These are phyloP conservation scores for Scheffersomyces lignosus DNA, from an alignment of 805 yeast species.

Conservation along the genomic window DNA sequence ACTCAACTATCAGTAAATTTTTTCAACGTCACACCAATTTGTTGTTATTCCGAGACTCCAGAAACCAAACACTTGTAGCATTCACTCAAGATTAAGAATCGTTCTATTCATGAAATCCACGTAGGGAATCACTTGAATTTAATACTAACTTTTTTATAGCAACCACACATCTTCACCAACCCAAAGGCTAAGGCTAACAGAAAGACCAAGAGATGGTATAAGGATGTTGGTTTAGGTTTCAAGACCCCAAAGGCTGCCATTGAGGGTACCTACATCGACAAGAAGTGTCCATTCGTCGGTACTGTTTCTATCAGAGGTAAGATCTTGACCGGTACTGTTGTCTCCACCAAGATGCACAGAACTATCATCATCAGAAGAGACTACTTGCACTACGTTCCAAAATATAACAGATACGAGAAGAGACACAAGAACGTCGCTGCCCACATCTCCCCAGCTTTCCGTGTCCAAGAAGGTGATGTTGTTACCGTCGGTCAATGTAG, in stretches of 20 bases:
- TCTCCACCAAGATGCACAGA: slow-evolving; percentile 99
- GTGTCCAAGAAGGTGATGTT: slow-evolving; percentile 97
- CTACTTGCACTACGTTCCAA: slow-evolving; percentile 99
- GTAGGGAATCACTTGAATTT: too few species aligned
- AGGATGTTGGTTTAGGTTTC: slow-evolving; percentile 99
- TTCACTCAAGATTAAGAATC: too few species aligned
- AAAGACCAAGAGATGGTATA: slow-evolving; percentile 99
- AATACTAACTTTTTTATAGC: slow-evolving; percentile 63
- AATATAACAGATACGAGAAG: slow-evolving; percentile 99
- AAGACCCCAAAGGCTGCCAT: slow-evolving; percentile 99
- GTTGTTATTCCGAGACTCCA: too few species aligned
- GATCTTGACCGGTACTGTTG: slow-evolving; percentile 99
- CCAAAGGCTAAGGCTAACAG: slow-evolving; percentile 98
- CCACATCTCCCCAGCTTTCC: slow-evolving; percentile 99
- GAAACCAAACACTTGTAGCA: too few species aligned
- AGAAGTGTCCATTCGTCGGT: slow-evolving; percentile 99
- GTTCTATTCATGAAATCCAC: too few species aligned
- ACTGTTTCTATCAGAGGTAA: slow-evolving; percentile 98
- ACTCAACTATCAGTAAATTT: too few species aligned
- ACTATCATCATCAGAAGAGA: slow-evolving; percentile 99
- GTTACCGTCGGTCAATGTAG: slow-evolving; percentile 99
- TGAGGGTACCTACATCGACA: slow-evolving; percentile 98
- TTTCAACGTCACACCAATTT: too few species aligned
- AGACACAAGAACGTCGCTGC: slow-evolving; percentile 99
- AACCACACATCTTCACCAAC: slow-evolving; percentile 99